phyloP scores from a whole-genome alignment of 345 rosid genomes.

The Raphanus sativus region DNA sequence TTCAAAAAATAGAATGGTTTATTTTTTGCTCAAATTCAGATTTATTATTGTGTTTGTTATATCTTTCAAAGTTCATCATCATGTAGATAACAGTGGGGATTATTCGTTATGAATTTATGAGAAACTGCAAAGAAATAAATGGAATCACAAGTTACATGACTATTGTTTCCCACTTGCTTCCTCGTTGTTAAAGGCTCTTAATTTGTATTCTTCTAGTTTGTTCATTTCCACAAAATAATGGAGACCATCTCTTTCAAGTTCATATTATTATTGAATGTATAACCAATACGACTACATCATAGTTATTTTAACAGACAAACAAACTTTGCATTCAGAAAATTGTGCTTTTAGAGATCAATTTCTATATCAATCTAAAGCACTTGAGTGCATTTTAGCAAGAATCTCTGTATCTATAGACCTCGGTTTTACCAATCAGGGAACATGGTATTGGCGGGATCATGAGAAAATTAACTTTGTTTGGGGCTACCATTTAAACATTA shows the following conservation, averaged over 20 bases:
- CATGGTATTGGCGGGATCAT: conserved; percentile 28
- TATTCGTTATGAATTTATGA: conserved; percentile 4
- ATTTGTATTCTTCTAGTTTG: conserved; percentile 1
- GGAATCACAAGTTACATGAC: conserved; percentile 35
- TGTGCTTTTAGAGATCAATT: neutral
- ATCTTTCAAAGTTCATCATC: conserved; percentile 2
- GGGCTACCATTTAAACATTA: neutral
- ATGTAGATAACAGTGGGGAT: conserved; percentile 12
- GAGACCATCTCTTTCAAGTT: conserved; percentile 16
- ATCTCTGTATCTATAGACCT: conserved; percentile 28
- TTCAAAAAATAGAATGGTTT: conserved; percentile 16
- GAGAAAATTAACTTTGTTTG: neutral
- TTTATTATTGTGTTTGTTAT: neutral
- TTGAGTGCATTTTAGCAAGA: neutral
- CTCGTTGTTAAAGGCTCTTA: conserved; percentile 1
- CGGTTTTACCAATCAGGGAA: conserved; percentile 32
- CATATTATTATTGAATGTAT: conserved; percentile 17
- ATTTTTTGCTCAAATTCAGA: conserved; percentile 17
- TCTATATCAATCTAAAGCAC: conserved; percentile 12
- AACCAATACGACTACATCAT: conserved; percentile 15
- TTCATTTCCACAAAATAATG: conserved; percentile 4
- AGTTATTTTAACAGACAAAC: conserved; percentile 1
- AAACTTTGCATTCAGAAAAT: neutral
- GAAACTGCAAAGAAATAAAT: conserved; percentile 28
- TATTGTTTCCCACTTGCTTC: conserved; percentile 29